These are phyloP conservation scores for Rhodotorula sp. DNA, from an alignment of 1,284 basidiomycete genomes.

Conservation along the genomic window DNA sequence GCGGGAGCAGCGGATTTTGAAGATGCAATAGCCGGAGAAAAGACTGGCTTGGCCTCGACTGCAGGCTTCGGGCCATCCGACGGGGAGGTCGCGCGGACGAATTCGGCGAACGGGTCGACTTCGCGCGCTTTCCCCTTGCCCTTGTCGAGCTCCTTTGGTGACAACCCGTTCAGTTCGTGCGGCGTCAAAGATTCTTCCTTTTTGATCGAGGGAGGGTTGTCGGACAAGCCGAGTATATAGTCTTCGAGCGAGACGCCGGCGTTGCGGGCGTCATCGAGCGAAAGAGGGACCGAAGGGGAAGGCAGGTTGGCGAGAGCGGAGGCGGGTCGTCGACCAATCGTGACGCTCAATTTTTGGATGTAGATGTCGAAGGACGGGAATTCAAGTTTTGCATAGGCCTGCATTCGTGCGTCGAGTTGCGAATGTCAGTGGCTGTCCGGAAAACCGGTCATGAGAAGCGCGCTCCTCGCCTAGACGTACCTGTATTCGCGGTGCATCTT, in stretches of 20 bases:
- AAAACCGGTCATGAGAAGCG: not conserved
- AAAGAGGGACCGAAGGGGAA: not conserved
- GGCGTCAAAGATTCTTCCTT: slow-evolving; percentile 8
- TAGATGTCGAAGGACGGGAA: slow-evolving; percentile 87
- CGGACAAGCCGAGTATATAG: slow-evolving; percentile 6
- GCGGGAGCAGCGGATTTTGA: not conserved
- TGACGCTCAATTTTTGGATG: slow-evolving; percentile 71
- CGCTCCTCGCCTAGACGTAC: not conserved
- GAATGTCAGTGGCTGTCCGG: not conserved
- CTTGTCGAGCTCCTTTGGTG: not conserved
- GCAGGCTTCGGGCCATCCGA: not conserved
- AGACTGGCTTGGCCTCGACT: not conserved
- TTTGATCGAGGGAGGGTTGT: slow-evolving; percentile 5
- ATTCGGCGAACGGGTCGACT: slow-evolving; percentile 22
- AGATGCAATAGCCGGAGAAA: not conserved
- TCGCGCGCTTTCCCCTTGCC: slow-evolving; percentile 24
- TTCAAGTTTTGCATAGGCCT: slow-evolving; percentile 88
- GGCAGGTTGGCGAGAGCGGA: not conserved
- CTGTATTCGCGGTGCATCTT: slow-evolving; percentile 25
- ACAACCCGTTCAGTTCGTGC: not conserved
- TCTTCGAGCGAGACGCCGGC: slow-evolving; percentile 12
- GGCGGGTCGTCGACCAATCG: slow-evolving; percentile 58
- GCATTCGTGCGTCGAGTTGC: not conserved
- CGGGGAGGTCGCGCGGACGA: slow-evolving; percentile 12
- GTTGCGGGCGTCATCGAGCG: slow-evolving; percentile 9